Base-by-base conservation (phyloP, 1,139 yeast genomes). In the Sugiyamaella neomexicana region DNA sequence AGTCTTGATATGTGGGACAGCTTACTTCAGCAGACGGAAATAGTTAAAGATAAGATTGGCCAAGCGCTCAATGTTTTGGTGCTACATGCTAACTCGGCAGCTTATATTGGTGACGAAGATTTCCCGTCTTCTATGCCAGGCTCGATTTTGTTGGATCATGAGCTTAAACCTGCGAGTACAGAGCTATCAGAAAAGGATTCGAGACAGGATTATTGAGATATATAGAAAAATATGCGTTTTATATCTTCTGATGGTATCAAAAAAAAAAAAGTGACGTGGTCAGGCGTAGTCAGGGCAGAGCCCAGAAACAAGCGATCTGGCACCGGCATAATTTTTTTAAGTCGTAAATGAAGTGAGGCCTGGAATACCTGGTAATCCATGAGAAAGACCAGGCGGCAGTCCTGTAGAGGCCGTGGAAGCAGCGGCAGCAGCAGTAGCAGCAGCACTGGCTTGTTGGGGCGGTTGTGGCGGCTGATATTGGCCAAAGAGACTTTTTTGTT, bases 1-100 rank as follows among this genome's bases (percentile, higher is more conserved):
- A 79, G 80, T 52, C 76, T 86, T 69, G 86, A 86, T 62, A 73
- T 91, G 69, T 80, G 91, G 73, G 86, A 73, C 78, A 31, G 86
- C 89, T 13, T 85, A 70, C 54, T 79, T 7, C 81, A 79, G 43
- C 89, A 86, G 64, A 75, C 80, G 48, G 74, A 71, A 1, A 76
- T 85, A 34, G 81, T 77, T 23, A 86, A 85, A 68, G 80, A 75
- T 52, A 84, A 82, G 66, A 69, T 88, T 56, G 61, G 72, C 25
- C 68, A 67, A 51, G 60, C 64, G 29, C 54, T 69, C 47, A 65
- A 64, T 41, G 64, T 63, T 9, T 61, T 46, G 6, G 36, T 15
- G 5, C 32, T 23, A 12, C 32, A 40, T 38, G 25, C 25, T 3
- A 20, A 20, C 5, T 12, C 25, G 9, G 41, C 25, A 17, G 8